Percentiles rank a stretch among this genome's conserved stretches.
These are phyloP conservation scores for Candida dubliniensis DNA, from an alignment of 1,139 yeast species.

Conservation along the genomic window DNA sequence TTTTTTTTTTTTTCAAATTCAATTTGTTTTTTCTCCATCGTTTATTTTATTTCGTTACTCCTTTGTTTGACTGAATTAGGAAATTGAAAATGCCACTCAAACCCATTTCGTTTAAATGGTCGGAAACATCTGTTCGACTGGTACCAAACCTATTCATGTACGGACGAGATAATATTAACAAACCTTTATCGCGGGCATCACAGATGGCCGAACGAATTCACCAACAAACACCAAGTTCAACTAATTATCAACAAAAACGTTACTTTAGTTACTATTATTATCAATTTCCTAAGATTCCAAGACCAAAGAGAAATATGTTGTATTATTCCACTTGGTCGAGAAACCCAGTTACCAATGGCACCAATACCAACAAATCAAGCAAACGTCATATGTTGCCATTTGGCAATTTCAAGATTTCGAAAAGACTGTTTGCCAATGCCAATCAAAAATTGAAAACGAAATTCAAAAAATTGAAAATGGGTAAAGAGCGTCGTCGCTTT, in stretches of 20 bases:
- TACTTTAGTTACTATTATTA: conserved; percentile 34
- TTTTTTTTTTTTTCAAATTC: not conserved
- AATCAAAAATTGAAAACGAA: conserved; percentile 37
- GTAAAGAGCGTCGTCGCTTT: conserved; percentile 50
- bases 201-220: conserved; percentile 35
- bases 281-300: conserved; percentile 60
- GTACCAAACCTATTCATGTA: conserved; percentile 16
- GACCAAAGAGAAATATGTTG: conserved; percentile 60
- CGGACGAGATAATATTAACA: conserved; percentile 36
- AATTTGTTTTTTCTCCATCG: not conserved
- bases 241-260: conserved; percentile 19
- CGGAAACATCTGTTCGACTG: conserved; percentile 11
- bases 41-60: not conserved
- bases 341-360: conserved; percentile 15
- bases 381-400: conserved; percentile 7
- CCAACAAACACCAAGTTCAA: conserved; percentile 14
- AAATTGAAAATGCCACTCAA: conserved; percentile 22
- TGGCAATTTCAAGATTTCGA: conserved; percentile 21
- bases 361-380: conserved; percentile 1
- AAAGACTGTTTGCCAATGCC: conserved; percentile 40
- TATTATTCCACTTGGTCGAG: conserved; percentile 51
- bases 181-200: conserved; percentile 47
- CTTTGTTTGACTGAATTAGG: conserved; percentile 1
- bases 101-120: conserved; percentile 22
- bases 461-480: conserved; percentile 37